Base-by-base conservation (phyloP, 805 yeast genomes). In the Candida xiaguanensis region DNA sequence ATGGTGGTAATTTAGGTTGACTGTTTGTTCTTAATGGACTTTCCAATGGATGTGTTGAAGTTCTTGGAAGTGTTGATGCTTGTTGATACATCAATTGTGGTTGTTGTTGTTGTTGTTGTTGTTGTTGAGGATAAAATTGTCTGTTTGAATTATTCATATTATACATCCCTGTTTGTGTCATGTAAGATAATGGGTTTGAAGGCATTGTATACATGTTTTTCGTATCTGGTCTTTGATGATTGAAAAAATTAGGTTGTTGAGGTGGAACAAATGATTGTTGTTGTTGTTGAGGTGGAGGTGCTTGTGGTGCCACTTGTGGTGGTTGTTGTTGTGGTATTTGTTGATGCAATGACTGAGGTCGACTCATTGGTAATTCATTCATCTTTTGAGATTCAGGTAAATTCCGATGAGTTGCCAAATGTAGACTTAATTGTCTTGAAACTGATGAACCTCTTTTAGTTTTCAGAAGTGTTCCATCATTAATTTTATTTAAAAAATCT, bases 401-500 rank as follows among this genome's bases (percentile, higher is more conserved):
- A 3, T 67, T 64, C 40, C 70, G 72, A 53, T 77, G 78, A 23
- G 76, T 75, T 18, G 79, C 79, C 55, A 85, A 70, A 59, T 85
- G 91, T 50, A 84, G 63, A 55, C 85, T 91, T 44, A 85, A 64
- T 53, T 85, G 91, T 56, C 93, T 74, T 19, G 90, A 80, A 9
- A 85, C 93, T 24, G 86, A 78, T 8, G 86, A 79, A 7, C 95
- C 95, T 50, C 95, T 67, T 64, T 87, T 78, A 14, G 81, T 74
- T 52, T 85, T 85, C 50, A 80, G 77, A 35, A 85, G 63, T 28
- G 83, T 75, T 12, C 96, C 96, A 44, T 76, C 80, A 43, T 77
- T 78, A 65, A 90, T 80, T 65, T 89, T 86, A 49, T 74, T 77
- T 57, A 90, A 63, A 53, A 90, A 90, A 48, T 93, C 99, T 32